Evolutionary conservation across 31 red algal genomes (phyloP).

Genomic region (Odonthalia washingtoniensis): DNA sequence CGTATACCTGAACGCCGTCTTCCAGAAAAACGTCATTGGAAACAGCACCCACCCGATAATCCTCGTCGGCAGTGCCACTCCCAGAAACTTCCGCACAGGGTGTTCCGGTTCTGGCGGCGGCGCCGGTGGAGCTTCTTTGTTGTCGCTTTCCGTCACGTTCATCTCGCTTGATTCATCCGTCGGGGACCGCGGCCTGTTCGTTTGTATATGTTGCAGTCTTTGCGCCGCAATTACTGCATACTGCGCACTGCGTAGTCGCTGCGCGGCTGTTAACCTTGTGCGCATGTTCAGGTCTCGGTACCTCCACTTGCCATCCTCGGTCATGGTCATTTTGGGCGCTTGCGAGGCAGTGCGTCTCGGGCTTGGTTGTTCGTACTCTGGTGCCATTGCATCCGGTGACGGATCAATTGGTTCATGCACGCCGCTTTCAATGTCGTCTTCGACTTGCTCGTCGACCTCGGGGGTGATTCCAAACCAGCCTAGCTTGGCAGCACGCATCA

Average conservation of each 20-base stretch:
- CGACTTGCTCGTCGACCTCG: not conserved
- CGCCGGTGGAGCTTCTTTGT: not conserved
- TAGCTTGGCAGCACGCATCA: constrained; percentile 53
- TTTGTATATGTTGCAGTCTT: constrained; percentile 55
- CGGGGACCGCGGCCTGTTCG: no score
- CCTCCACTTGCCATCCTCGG: not conserved
- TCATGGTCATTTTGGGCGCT: not conserved
- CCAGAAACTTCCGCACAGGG: constrained; percentile 29
- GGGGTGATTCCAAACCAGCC: not conserved
- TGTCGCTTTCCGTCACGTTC: constrained; percentile 9
- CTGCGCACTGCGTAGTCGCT: no score
- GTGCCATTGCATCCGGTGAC: not conserved
- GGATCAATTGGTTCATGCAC: not conserved
- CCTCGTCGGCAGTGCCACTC: constrained; percentile 53
- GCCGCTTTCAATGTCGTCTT: not conserved
- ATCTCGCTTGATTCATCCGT: constrained; percentile 17
- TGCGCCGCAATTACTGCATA: constrained; percentile 75
- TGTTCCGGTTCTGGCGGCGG: not conserved
- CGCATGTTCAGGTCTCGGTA: constrained; percentile 40
- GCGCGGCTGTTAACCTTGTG: constrained; percentile 60
- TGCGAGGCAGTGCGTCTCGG: not conserved
- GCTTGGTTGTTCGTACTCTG: not conserved
- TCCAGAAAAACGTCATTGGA: constrained; percentile 68
- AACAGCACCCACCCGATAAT: constrained; percentile 69
- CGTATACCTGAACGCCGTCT: constrained; percentile 52